A percentile compares a stretch with the other conserved stretches of the same genome.
Evolutionary conservation across 2,329 filamentous ascomycete genomes (phyloP).

Genomic region (Fusarium dlaminii): DNA sequence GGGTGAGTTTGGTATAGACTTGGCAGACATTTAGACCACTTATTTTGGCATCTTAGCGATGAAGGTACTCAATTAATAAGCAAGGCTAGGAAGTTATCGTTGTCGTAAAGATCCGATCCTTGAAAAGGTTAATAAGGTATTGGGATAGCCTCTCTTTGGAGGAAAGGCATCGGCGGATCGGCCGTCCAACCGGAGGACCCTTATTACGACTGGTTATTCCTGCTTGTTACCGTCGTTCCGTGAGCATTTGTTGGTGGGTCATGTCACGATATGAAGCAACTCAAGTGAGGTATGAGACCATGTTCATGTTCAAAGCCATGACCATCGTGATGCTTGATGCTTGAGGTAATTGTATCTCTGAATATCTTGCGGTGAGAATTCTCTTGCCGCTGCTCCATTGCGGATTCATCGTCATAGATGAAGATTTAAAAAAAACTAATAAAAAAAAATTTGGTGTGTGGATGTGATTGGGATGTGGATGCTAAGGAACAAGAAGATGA

Average conservation of each 20-base stretch:
- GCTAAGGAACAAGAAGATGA: background rate
- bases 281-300: background rate
- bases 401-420: conserved; percentile 21
- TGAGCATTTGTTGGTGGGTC: background rate
- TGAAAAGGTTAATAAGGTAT: background rate
- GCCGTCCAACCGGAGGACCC: conserved; percentile 38
- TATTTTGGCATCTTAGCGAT: background rate
- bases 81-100: conserved; percentile 7
- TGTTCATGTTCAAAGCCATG: background rate
- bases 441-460: background rate
- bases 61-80: background rate
- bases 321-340: background rate
- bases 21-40: background rate
- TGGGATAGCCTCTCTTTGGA: conserved; percentile 8
- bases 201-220: conserved; percentile 34
- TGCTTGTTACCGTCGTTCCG: conserved; percentile 1
- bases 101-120: conserved; percentile 2
- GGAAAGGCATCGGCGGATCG: conserved; percentile 6
- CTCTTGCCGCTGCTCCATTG: background rate
- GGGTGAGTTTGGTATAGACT: background rate
- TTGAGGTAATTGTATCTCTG: conserved; percentile 17
- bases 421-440: background rate
- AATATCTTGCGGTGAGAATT: conserved; percentile 11
- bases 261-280: conserved; percentile 1
- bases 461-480: background rate